phyloP scores from a whole-genome alignment of 2,329 filamentous ascomycete genomes.

The Pleurostoma richardsiae region DNA sequence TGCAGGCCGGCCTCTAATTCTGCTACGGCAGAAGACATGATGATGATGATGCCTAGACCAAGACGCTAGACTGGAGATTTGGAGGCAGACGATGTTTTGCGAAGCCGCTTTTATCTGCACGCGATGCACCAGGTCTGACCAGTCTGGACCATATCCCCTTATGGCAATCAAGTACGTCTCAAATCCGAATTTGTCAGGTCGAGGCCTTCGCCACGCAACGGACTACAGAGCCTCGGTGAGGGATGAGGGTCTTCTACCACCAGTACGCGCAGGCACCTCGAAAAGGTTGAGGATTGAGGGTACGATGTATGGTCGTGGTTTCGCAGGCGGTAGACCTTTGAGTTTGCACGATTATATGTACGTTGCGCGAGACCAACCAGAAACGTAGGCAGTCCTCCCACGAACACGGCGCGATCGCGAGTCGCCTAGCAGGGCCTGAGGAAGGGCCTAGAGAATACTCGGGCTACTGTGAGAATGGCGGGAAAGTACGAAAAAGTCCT shows the following conservation, averaged over 20 bases:
- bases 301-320: too few relatives aligned
- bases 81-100: too few relatives aligned
- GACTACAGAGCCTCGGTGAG: neutral
- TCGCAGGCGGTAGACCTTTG: too few relatives aligned
- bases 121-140: too few relatives aligned
- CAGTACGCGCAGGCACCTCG: neutral
- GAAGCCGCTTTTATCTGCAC: too few relatives aligned
- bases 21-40: conserved; percentile 78
- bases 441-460: conserved; percentile 2
- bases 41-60: conserved; percentile 14
- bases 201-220: too few relatives aligned
- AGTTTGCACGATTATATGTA: neutral
- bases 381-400: neutral
- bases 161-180: neutral
- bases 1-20: conserved; percentile 88
- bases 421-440: neutral
- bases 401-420: neutral
- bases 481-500: conserved; percentile 4
- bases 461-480: conserved; percentile 10
- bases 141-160: neutral
- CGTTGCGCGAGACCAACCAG: neutral
- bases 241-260: neutral
- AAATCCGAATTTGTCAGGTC: too few relatives aligned
- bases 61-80: too few relatives aligned
- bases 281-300: too few relatives aligned